Base-by-base conservation (phyloP, 306 rosid genomes). In the Castanea mollissima region DNA sequence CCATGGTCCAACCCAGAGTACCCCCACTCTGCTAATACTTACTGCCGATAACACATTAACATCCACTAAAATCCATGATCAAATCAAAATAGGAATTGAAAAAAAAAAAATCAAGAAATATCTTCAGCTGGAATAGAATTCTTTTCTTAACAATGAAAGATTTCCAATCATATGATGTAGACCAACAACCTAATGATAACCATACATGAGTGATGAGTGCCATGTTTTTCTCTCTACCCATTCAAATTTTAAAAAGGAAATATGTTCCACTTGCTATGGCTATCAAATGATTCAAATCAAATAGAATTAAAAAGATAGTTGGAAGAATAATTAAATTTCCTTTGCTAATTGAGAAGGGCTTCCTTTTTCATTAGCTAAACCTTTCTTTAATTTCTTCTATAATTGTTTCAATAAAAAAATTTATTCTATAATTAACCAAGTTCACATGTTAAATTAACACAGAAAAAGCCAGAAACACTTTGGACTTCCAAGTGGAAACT, bases 211-310 rank as follows among this genome's bases (percentile, higher is more conserved):
- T 57, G 63, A 3, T 23, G 7, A 10, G 63, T n/a, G 27, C 29
- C 44, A 38, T 38, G 44, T 23, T 23, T 1, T n/a, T 19, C 10
- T 57, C 63, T 57, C 27, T 9, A 9, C 63, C 12, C 54, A 11
- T 46, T 46, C 1, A 11, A 46, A 46, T 10, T 46, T 46, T 10
- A 46, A 46, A 16, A 10, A 10, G 54, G 54, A 46, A 46, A 46
- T 57, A 57, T 57, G 20, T 21, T n/a, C 23, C 63, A 20, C 13
- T 57, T 5, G 44, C 44, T 38, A 7, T 38, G 44, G 27, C 21
- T 2, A 57, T 57, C 79, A 79, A 78, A 52, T 85, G 85, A 76
- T 78, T 81, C 91, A 81, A 80, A 81, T 86, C 92, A 86, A 90
- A 79, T 73, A 75, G 78, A 44, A 71, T 57, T 67, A 77, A 74